These are phyloP conservation scores for Datura wrightii DNA, from an alignment of 257 asterid species.

Conservation along the genomic window DNA sequence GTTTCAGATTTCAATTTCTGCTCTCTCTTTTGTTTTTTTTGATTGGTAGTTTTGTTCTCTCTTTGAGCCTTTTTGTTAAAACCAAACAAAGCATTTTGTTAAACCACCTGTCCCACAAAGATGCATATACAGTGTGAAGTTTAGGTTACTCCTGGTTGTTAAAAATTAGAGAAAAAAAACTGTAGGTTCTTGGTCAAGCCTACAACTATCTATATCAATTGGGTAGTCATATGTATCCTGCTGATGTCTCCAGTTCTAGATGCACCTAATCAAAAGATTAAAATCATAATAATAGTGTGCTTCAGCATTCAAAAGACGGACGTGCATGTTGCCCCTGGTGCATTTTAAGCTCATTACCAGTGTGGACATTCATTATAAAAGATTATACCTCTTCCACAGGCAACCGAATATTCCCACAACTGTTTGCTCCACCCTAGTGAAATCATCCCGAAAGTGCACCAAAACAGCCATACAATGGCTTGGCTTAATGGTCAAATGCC, in stretches of 20 bases:
- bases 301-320: neutral
- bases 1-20: neutral
- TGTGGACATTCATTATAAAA: neutral
- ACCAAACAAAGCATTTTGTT: neutral
- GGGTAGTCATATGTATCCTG: neutral
- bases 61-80: neutral
- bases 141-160: neutral
- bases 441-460: neutral
- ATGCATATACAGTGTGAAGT: neutral
- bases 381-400: neutral
- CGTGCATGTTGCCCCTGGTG: neutral
- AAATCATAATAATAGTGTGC: neutral
- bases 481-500: neutral
- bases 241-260: neutral
- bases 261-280: neutral
- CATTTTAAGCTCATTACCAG: conserved; percentile 8
- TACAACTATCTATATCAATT: neutral
- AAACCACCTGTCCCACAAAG: neutral
- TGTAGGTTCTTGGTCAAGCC: neutral
- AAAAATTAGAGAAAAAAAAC: neutral
- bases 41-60: neutral
- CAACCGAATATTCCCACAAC: neutral
- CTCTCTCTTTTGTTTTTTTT: neutral
- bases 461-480: neutral
- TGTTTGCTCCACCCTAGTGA: conserved; percentile 1